Evolutionary conservation across 257 asterid species (phyloP).

Genomic region (Paraleonurus japonicus): DNA sequence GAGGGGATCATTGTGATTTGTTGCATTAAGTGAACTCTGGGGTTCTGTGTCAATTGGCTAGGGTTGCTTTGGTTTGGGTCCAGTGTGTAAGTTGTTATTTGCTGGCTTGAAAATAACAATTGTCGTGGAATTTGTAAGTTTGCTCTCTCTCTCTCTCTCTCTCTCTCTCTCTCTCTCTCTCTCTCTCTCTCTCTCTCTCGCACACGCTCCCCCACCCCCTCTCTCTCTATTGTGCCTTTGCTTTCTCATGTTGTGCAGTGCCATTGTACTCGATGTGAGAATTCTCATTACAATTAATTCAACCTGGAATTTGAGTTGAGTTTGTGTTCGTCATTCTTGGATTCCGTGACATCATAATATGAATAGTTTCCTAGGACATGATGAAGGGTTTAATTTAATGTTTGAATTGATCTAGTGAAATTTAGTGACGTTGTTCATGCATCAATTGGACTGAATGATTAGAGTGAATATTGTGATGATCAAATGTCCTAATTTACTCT

Average conservation of each 20-base stretch:
- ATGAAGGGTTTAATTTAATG: not conserved
- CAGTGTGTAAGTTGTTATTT: constrained; percentile 45
- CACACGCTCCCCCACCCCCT: not conserved
- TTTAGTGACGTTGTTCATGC: no score
- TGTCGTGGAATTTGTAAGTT: constrained; percentile 37
- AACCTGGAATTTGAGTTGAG: not conserved
- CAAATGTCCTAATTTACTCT: no score
- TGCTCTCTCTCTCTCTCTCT: not conserved
- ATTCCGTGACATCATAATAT: not conserved
- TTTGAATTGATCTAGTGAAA: not conserved
- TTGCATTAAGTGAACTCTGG: constrained; percentile 27
- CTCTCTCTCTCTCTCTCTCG: not conserved
- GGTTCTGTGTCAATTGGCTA: constrained; percentile 31
- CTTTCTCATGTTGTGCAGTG: constrained; percentile 9
- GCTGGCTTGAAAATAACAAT: constrained; percentile 40
- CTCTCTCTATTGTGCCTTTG: not conserved
- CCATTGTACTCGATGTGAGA: not conserved
- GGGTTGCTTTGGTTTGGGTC: constrained; percentile 34
- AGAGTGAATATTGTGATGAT: no score
- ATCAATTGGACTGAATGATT: no score
- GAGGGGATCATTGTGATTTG: constrained; percentile 26
- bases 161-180: not conserved
- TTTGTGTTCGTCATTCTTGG: not conserved
- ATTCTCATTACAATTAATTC: not conserved
- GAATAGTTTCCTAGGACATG: not conserved